Evolutionary conservation across 805 yeast genomes (phyloP), one percentile per base, ranked within the genome.

Genomic region (Zygosaccharomyces kombuchaensis): DNA sequence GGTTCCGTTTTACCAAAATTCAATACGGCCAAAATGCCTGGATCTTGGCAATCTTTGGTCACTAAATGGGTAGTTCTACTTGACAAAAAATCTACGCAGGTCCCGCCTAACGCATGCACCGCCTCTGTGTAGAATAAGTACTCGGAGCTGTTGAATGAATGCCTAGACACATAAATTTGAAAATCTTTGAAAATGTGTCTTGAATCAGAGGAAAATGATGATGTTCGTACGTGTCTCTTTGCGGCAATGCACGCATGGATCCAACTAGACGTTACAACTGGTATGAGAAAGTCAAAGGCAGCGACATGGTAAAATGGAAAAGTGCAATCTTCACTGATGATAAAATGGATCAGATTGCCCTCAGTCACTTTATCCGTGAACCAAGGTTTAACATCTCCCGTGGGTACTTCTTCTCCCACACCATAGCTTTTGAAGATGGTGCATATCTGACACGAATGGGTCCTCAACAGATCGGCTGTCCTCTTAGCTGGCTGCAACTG

Each of bases 31-130:
- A 77, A 70, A 31, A 79, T 71, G 38, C 82, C 76, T 47, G 80
- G 80, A 43, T 80, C 85, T 44, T 79, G 77, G 2, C 76, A 59
- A 51, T 77, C 78, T 4, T 64, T 58, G 0, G 91, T 77, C 16
- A 91, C 69, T 29, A 88, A 72, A 70, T 91, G 97, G 0, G 96
- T 87, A 1, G 95, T 86, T 52, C 76, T 77, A 43, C 76, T 75
- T 7, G 87, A 81, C 25, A 90, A 68, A 13, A 58, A 55, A 48
- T 82, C 84, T 34, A 78, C 68, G 57, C 72, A 80, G 27, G 77
- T 81, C 2, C 96, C 98, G 1, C 97, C 98, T 48, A 86, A 73
- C 1, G 86, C 81, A 16, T 76, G 65, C 1, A 69, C 46, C 27
- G 65, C 42, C 2, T 83, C 83, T 0, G 84, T 87, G 6, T 81